These are phyloP conservation scores for Macrophomina tecta DNA, from an alignment of 2,329 filamentous ascomycete species.

Conservation along the genomic window DNA sequence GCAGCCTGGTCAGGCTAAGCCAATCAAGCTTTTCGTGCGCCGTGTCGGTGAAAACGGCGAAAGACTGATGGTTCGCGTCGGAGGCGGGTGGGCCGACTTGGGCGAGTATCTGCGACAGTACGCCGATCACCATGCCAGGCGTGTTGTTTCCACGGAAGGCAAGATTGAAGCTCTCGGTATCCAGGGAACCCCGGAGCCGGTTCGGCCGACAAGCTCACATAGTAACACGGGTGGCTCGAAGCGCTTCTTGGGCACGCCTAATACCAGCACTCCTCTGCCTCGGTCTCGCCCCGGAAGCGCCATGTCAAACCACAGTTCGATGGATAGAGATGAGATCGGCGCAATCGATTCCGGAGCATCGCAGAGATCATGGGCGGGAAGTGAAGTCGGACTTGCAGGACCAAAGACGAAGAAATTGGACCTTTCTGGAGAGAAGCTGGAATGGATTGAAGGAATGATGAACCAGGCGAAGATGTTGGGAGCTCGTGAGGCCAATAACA, in stretches of 20 bases:
- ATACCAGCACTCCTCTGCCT: slow-evolving; percentile 1
- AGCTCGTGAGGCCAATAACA: slow-evolving; percentile 5
- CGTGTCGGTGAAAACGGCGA: slow-evolving; percentile 89
- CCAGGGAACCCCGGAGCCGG: slow-evolving; percentile 31
- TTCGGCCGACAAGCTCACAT: slow-evolving; percentile 23
- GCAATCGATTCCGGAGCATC: slow-evolving; percentile 36
- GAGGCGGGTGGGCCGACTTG: slow-evolving; percentile 96
- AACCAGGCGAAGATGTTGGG: slow-evolving; percentile 73
- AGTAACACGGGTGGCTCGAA: slow-evolving; percentile 17
- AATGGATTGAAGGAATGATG: slow-evolving; percentile 84
- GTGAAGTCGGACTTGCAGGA: slow-evolving; percentile 70
- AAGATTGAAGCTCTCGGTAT: slow-evolving; percentile 63
- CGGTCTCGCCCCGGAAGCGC: slow-evolving; percentile 24
- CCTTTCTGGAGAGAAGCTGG: slow-evolving; percentile 72
- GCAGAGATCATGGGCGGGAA: slow-evolving; percentile 44
- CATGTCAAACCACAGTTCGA: slow-evolving; percentile 20
- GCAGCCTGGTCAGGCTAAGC: slow-evolving; percentile 79
- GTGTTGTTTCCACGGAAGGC: slow-evolving; percentile 59
- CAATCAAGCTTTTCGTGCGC: slow-evolving; percentile 93
- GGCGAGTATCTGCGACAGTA: slow-evolving; percentile 95
- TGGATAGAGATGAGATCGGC: slow-evolving; percentile 26
- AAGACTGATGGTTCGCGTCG: slow-evolving; percentile 96
- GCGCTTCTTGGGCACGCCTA: slow-evolving; percentile 12
- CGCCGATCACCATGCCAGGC: slow-evolving; percentile 86
- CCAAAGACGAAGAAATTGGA: slow-evolving; percentile 68